These are phyloP conservation scores for Detonula confervacea DNA, from an alignment of 352 stramenopile genomes.

Conservation along the genomic window DNA sequence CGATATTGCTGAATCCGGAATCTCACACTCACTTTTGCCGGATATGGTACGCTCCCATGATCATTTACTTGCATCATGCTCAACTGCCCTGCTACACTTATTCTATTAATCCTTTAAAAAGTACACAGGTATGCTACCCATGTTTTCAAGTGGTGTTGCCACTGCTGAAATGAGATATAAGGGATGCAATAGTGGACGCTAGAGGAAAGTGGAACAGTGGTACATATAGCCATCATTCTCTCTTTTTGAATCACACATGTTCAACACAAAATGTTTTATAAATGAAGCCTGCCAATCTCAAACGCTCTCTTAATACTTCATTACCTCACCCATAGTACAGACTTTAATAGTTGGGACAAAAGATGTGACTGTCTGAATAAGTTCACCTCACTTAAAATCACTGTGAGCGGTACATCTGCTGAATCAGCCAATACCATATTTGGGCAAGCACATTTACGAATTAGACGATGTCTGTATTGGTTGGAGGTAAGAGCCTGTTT, in stretches of 20 bases:
- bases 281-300: too few relatives aligned
- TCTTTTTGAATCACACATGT: too few relatives aligned
- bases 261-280: too few relatives aligned
- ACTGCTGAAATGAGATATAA: slow-evolving; percentile 35
- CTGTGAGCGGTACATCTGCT: slow-evolving; percentile 41
- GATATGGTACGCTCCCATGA: slow-evolving; percentile 49
- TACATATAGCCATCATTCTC: too few relatives aligned
- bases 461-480: slow-evolving; percentile 45
- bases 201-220: slow-evolving; percentile 36
- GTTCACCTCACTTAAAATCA: slow-evolving; percentile 42
- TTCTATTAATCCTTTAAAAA: too few relatives aligned
- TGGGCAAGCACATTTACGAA: slow-evolving; percentile 39
- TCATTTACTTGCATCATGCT: too few relatives aligned
- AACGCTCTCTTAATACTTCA: too few relatives aligned
- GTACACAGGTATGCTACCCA: too few relatives aligned
- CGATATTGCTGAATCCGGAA: slow-evolving; percentile 22
- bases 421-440: slow-evolving; percentile 33
- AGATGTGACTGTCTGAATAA: slow-evolving; percentile 31
- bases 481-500: too few relatives aligned
- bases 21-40: slow-evolving; percentile 42
- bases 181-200: slow-evolving; percentile 41
- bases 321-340: too few relatives aligned
- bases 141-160: slow-evolving; percentile 39
- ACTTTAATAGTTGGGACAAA: slow-evolving; percentile 40
- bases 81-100: too few relatives aligned